Percentiles rank a stretch among this genome's conserved stretches.
Conservation (phyloP, 2,329 filamentous ascomycete species). For the Chaetomium olivaceum region DNA sequence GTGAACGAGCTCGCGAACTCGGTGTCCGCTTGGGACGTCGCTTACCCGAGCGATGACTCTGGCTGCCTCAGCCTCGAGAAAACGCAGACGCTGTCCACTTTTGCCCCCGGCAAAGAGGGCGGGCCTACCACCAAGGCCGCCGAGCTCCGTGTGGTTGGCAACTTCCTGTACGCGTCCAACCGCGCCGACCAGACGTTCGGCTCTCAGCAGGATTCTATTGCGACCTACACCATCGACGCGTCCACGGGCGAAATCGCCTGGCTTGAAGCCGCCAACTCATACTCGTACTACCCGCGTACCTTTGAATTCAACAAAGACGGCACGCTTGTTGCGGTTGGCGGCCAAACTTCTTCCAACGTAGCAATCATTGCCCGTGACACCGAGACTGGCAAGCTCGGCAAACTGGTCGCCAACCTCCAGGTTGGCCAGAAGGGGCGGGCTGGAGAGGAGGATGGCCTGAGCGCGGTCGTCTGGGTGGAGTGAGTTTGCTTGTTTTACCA, state of each 20-base stretch:
- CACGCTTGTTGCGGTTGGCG: conserved; percentile 61
- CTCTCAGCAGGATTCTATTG: conserved; percentile 56
- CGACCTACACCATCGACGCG: conserved; percentile 50
- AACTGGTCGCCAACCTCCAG: conserved; percentile 44
- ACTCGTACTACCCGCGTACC: conserved; percentile 62
- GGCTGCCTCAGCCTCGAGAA: conserved; percentile 49
- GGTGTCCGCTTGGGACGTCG: conserved; percentile 51
- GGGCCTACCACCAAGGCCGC: conserved; percentile 53
- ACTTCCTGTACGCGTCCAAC: conserved; percentile 62
- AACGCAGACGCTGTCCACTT: conserved; percentile 50
- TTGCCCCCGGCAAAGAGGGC: conserved; percentile 44
- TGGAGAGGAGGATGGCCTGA: conserved; percentile 50
- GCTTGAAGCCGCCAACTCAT: conserved; percentile 55
- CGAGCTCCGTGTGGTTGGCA: conserved; percentile 54
- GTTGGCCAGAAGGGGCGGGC: conserved; percentile 44
- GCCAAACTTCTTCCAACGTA: conserved; percentile 61
- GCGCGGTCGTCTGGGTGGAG: conserved; percentile 51
- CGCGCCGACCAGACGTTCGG: conserved; percentile 60
- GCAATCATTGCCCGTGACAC: conserved; percentile 58
- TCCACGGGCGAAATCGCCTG: conserved; percentile 52
- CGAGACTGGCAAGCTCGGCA: conserved; percentile 56
- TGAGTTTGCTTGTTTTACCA: conserved; percentile 28
- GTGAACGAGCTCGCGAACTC: conserved; percentile 54
- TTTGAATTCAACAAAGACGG: conserved; percentile 63
- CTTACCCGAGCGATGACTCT: conserved; percentile 41